phyloP scores from a whole-genome alignment of 2,329 filamentous ascomycete genomes.

The Fusarium pseudocircinatum region DNA sequence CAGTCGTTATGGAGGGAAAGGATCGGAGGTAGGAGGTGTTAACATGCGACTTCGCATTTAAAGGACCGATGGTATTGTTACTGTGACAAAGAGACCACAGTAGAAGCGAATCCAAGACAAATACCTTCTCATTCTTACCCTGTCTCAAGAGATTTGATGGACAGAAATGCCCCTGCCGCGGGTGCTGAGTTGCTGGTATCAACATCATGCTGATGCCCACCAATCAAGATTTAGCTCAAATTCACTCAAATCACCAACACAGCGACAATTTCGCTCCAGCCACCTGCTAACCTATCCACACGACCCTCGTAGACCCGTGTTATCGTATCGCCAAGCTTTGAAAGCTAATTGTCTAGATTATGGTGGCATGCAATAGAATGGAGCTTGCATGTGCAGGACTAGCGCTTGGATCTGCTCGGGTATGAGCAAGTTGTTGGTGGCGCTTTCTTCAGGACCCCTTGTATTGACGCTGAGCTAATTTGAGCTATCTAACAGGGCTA shows the following conservation, averaged over 20 bases:
- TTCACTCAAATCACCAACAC: background rate
- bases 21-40: background rate
- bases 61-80: background rate
- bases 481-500: background rate
- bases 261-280: background rate
- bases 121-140: background rate
- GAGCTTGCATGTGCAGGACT: background rate
- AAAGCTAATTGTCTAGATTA: background rate
- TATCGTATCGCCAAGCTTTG: background rate
- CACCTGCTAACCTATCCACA: background rate
- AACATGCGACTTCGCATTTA: background rate
- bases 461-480: background rate
- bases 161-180: no score
- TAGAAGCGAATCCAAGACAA: rapidly evolving
- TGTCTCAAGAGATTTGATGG: background rate
- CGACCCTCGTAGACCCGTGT: background rate
- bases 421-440: constrained; percentile 13
- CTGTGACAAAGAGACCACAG: background rate
- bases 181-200: background rate
- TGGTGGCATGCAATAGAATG: background rate
- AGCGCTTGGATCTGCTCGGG: constrained; percentile 1
- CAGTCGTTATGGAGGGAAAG: background rate
- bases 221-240: constrained; percentile 16
- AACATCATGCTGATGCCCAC: background rate
- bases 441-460: background rate